Conservation (phyloP, 2,329 filamentous ascomycete species). For the Ceratocystis cubensis region DNA sequence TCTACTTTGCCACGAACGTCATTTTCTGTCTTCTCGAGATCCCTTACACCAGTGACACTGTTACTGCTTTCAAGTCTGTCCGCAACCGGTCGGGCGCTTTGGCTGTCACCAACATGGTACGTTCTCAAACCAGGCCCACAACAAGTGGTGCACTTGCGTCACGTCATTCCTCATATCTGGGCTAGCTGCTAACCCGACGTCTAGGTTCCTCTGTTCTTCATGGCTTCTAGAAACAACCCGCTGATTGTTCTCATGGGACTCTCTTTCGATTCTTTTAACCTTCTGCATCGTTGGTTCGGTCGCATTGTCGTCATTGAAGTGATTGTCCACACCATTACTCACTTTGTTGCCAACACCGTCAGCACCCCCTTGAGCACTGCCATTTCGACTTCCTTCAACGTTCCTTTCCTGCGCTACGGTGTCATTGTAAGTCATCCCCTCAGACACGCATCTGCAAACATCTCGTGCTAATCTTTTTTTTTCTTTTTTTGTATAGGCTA, state of each 20-base stretch:
- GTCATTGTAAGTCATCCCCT: conserved; percentile 6
- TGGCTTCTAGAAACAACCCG: conserved; percentile 87
- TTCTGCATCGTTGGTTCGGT: conserved; percentile 58
- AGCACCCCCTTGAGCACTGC: conserved; percentile 11
- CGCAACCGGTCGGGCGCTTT: conserved; percentile 77
- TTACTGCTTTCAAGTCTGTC: conserved; percentile 42
- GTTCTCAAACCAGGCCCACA: background rate
- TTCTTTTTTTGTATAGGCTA: conserved; percentile 32
- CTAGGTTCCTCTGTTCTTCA: conserved; percentile 57
- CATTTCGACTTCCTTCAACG: conserved; percentile 12
- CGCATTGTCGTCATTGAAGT: conserved; percentile 58
- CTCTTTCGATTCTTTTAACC: conserved; percentile 94
- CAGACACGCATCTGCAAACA: conserved; percentile 8
- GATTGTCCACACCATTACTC: conserved; percentile 49
- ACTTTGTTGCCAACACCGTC: conserved; percentile 17
- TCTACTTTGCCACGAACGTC: conserved; percentile 49
- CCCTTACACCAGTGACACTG: conserved; percentile 40
- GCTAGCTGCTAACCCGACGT: background rate
- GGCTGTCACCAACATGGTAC: conserved; percentile 75
- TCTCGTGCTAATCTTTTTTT: background rate
- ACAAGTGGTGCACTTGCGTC: no score
- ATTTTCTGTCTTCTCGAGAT: conserved; percentile 58
- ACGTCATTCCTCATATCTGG: background rate
- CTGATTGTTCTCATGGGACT: conserved; percentile 70
- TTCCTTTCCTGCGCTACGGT: conserved; percentile 15